Conservation (phyloP, 2,329 filamentous ascomycete genomes). For the Aspergillus felis region DNA sequence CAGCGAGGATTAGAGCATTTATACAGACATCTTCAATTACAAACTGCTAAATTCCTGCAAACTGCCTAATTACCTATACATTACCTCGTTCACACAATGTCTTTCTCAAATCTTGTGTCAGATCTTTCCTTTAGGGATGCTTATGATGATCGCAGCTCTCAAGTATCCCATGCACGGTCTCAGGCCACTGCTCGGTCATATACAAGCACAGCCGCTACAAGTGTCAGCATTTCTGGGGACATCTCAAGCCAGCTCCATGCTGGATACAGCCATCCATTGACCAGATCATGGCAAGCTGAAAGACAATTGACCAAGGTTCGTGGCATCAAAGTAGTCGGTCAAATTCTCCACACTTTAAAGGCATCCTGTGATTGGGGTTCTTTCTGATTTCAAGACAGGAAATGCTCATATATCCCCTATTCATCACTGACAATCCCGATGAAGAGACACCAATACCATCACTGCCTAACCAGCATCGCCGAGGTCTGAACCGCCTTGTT, state of each 20-base stretch:
- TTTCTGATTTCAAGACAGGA: slow-evolving; percentile 53
- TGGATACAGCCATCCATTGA: slow-evolving; percentile 76
- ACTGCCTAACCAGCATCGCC: slow-evolving; percentile 82
- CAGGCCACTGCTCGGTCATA: slow-evolving; percentile 41
- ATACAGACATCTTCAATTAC: background rate
- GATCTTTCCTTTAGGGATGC: slow-evolving; percentile 46
- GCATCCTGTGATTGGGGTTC: background rate
- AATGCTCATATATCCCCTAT: slow-evolving; percentile 97
- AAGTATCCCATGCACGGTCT: slow-evolving; percentile 39
- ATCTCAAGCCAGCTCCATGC: slow-evolving; percentile 81
- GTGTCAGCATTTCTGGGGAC: slow-evolving; percentile 55
- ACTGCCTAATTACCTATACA: too few relatives aligned
- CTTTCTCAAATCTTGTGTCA: slow-evolving; percentile 49
- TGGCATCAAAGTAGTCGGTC: background rate
- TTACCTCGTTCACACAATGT: slow-evolving; percentile 32
- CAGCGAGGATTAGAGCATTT: background rate
- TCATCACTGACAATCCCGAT: slow-evolving; percentile 90
- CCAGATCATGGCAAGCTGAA: slow-evolving; percentile 78
- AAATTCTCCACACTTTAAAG: background rate
- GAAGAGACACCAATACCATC: slow-evolving; percentile 89
- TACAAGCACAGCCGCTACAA: slow-evolving; percentile 47
- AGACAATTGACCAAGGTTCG: slow-evolving; percentile 77
- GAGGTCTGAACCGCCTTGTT: slow-evolving; percentile 80
- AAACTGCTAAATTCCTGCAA: background rate
- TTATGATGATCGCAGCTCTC: slow-evolving; percentile 42